A percentile compares a stretch with the other conserved stretches of the same genome.
Evolutionary conservation across 768 basidiomycete species (phyloP).

Genomic region (Kwoniella pini): DNA sequence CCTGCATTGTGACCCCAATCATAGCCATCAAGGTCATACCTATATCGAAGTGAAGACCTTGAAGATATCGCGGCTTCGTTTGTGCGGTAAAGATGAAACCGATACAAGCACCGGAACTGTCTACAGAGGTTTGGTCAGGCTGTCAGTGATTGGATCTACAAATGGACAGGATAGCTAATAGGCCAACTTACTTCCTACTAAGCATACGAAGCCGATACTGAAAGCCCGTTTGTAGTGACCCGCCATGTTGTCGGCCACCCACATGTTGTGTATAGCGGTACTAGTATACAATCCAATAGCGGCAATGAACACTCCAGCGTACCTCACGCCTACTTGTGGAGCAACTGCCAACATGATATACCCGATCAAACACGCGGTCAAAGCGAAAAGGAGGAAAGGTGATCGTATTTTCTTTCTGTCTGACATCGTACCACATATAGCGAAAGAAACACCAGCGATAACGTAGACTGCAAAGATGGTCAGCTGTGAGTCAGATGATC

Average conservation of each 20-base stretch:
- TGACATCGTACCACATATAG: slow-evolving; percentile 11
- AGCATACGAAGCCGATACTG: slow-evolving; percentile 10
- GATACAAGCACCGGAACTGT: slow-evolving; percentile 23
- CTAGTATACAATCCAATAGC: slow-evolving; percentile 11
- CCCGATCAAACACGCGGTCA: slow-evolving; percentile 4
- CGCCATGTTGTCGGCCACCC: slow-evolving; percentile 18
- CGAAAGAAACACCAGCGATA: slow-evolving; percentile 21
- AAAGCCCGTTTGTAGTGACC: slow-evolving; percentile 24
- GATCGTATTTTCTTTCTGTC: slow-evolving; percentile 14
- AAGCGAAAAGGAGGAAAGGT: slow-evolving; percentile 17
- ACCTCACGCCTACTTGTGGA: slow-evolving; percentile 10
- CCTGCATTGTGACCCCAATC: background rate
- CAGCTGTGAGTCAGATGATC: slow-evolving; percentile 12
- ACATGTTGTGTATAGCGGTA: slow-evolving; percentile 12
- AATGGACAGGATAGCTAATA: background rate
- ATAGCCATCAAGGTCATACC: slow-evolving; percentile 16
- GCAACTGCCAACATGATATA: slow-evolving; percentile 18
- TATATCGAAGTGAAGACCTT: slow-evolving; percentile 15
- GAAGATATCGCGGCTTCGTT: slow-evolving; percentile 18
- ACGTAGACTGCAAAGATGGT: slow-evolving; percentile 18
- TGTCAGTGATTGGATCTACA: background rate
- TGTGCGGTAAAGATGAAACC: slow-evolving; percentile 26
- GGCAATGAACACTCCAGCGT: slow-evolving; percentile 16
- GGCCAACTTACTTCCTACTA: slow-evolving; percentile 16
- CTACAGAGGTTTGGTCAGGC: background rate